phyloP scores from a whole-genome alignment of 768 basidiomycete genomes.

The Tubosaeta sp. region DNA sequence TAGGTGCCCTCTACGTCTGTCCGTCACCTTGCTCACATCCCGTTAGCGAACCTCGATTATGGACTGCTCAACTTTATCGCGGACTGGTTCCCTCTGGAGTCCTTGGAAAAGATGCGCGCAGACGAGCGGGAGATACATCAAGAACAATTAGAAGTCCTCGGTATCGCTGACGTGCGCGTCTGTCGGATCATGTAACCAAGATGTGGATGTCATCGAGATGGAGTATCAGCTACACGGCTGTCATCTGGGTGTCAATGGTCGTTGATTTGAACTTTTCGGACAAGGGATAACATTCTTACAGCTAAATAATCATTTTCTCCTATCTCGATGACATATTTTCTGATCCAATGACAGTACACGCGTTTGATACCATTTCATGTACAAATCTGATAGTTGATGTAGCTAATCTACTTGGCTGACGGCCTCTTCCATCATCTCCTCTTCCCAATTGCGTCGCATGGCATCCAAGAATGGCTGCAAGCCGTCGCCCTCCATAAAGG shows the following conservation, averaged over 20 bases:
- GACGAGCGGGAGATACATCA: constrained; percentile 71
- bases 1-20: constrained; percentile 36
- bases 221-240: neutral
- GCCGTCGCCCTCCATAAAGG: constrained; percentile 64
- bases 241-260: neutral
- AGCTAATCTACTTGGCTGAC: constrained; percentile 25
- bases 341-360: neutral
- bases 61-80: constrained; percentile 82
- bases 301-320: neutral
- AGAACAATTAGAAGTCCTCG: constrained; percentile 66
- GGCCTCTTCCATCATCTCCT: constrained; percentile 51
- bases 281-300: neutral
- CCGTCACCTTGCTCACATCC: neutral
- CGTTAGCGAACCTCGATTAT: constrained; percentile 71
- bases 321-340: neutral
- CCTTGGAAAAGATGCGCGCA: constrained; percentile 64
- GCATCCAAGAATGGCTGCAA: constrained; percentile 55
- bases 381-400: neutral
- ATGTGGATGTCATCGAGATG: neutral
- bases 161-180: constrained; percentile 34
- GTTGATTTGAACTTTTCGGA: neutral
- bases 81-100: constrained; percentile 88
- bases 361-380: neutral
- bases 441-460: constrained; percentile 52
- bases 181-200: constrained; percentile 41